These are phyloP conservation scores for Recurvomyces mirabilis DNA, from an alignment of 495 filamentous ascomycete species.

Conservation along the genomic window DNA sequence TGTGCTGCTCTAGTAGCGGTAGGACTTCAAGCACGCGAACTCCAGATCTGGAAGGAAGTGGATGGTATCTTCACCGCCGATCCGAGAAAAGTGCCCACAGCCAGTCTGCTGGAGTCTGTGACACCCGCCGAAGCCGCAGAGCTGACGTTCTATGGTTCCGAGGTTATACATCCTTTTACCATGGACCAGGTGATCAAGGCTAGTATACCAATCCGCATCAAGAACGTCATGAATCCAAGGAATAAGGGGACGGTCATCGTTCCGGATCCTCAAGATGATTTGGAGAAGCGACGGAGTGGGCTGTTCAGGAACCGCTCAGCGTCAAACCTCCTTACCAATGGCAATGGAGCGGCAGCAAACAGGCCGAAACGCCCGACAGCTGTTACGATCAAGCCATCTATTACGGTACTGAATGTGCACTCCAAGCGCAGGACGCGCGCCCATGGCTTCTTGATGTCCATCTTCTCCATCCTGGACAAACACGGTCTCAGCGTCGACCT, in stretches of 20 bases:
- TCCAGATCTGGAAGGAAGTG: conserved; percentile 48
- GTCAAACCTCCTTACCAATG: conserved; percentile 12
- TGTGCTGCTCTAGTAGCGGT: conserved; percentile 42
- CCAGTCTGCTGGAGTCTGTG: conserved; percentile 38
- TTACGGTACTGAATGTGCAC: conserved; percentile 88
- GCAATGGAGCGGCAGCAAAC: too few species aligned
- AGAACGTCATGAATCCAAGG: conserved; percentile 92
- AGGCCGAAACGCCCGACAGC: conserved; percentile 56
- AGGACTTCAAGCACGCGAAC: conserved; percentile 37
- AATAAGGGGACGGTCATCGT: conserved; percentile 81
- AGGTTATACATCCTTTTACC: conserved; percentile 92
- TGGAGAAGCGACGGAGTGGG: conserved; percentile 35
- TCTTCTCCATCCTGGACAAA: conserved; percentile 75
- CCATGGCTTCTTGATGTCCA: conserved; percentile 82
- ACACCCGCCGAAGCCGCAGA: conserved; percentile 44
- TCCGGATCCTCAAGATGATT: conserved; percentile 34
- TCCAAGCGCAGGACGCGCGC: conserved; percentile 80
- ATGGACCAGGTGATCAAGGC: conserved; percentile 97
- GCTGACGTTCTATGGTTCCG: conserved; percentile 44
- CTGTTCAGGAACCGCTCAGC: conserved; percentile 30
- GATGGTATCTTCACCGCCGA: conserved; percentile 49
- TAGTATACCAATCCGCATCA: conserved; percentile 87
- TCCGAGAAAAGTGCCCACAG: conserved; percentile 42
- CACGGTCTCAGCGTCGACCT: conserved; percentile 77
- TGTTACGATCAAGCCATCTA: conserved; percentile 89